phyloP scores from a whole-genome alignment of 2,329 filamentous ascomycete genomes.

The Diaporthe sp. region DNA sequence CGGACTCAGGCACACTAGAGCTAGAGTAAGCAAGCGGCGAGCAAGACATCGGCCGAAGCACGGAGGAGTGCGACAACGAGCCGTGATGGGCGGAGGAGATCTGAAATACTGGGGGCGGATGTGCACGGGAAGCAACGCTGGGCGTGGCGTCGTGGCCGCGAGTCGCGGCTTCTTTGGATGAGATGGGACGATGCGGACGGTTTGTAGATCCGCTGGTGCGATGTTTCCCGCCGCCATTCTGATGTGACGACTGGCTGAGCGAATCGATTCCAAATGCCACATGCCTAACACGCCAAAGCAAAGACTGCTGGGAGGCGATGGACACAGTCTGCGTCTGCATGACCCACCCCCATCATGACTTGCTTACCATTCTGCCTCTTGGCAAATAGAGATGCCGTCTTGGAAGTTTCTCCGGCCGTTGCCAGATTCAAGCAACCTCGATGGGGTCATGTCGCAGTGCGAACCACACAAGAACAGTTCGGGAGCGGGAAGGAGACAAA shows the following conservation, averaged over 20 bases:
- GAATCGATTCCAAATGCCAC: neutral
- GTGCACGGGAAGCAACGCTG: slow-evolving; percentile 23
- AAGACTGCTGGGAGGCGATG: neutral
- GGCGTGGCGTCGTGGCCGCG: slow-evolving; percentile 6
- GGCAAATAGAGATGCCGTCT: slow-evolving; percentile 9
- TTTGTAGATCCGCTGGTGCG: slow-evolving; percentile 24
- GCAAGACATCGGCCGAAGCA: slow-evolving; percentile 12
- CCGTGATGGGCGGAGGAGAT: slow-evolving; percentile 9
- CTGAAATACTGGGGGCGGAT: slow-evolving; percentile 6
- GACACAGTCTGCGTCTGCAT: neutral
- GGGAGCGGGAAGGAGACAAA: neutral
- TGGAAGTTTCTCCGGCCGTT: slow-evolving; percentile 18
- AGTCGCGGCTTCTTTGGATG: slow-evolving; percentile 21
- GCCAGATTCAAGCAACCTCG: neutral
- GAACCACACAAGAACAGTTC: neutral
- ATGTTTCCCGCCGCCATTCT: neutral
- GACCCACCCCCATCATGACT: neutral
- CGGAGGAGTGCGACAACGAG: neutral
- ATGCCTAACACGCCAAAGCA: neutral
- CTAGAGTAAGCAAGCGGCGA: neutral
- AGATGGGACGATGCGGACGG: neutral
- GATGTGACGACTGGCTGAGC: neutral
- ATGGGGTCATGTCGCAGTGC: neutral
- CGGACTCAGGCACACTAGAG: neutral
- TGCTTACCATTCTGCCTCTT: neutral